Conservation (phyloP, 768 basidiomycete species). For the Cystobasidium ongulense region DNA sequence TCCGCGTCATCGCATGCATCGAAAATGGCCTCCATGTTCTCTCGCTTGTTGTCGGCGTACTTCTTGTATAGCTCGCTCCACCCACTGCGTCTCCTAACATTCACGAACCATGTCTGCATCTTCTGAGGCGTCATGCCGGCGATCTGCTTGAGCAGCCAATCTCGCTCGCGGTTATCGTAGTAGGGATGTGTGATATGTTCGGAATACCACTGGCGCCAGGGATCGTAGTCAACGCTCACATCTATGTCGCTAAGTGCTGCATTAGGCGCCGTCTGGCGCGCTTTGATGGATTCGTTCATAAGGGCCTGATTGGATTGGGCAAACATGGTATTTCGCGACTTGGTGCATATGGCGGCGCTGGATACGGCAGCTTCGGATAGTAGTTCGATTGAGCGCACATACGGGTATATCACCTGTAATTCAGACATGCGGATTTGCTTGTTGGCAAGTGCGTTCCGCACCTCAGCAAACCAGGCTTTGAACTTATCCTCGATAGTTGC, state of each 20-base stretch:
- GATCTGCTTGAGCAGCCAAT: conserved; percentile 3
- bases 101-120: conserved; percentile 28
- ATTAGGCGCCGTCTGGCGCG: no score
- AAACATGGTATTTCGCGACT: no score
- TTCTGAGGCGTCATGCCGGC: conserved; percentile 1
- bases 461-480: no score
- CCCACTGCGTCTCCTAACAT: conserved; percentile 19
- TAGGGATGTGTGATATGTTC: conserved; percentile 21
- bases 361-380: no score
- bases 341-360: no score
- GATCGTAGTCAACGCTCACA: neutral
- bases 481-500: no score
- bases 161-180: neutral
- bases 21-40: conserved; percentile 14
- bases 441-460: no score
- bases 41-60: neutral
- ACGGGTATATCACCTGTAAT: no score
- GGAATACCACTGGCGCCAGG: neutral
- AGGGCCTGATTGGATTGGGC: no score
- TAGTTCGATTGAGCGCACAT: no score
- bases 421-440: no score
- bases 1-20: neutral
- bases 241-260: neutral
- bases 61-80: conserved; percentile 26
- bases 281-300: no score